Evolutionary conservation across 1,284 basidiomycete species (phyloP).

Genomic region (Malassezia furfur): DNA sequence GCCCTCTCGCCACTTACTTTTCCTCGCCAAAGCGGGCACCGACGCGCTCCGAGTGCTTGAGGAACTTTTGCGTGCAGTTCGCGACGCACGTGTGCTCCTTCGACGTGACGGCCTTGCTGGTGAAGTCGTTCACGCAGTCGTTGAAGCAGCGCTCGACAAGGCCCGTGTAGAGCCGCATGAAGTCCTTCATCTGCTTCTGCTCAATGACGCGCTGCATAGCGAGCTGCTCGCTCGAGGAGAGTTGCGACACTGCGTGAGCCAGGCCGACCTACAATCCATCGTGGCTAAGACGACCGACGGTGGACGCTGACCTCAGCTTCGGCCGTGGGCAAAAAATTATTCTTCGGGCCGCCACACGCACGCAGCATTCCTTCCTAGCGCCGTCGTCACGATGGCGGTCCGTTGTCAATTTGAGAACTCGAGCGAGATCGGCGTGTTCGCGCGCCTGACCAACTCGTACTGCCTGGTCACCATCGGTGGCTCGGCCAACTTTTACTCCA

Average conservation of each 20-base stretch:
- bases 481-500: constrained; percentile 94
- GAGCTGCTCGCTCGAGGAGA: constrained; percentile 40
- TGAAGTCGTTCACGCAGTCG: constrained; percentile 91
- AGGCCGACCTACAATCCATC: constrained; percentile 27
- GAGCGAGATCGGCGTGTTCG: constrained; percentile 76
- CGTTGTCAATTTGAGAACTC: constrained; percentile 75
- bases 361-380: too few species aligned
- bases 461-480: constrained; percentile 68
- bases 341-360: neutral
- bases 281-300: constrained; percentile 5
- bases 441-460: constrained; percentile 74
- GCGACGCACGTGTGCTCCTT: constrained; percentile 66
- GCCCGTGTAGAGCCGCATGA: constrained; percentile 87
- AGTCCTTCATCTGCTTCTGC: constrained; percentile 83
- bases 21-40: constrained; percentile 65
- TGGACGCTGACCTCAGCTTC: constrained; percentile 21
- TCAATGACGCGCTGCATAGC: constrained; percentile 45
- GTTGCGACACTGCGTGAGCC: constrained; percentile 31
- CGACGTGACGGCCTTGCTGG: constrained; percentile 77
- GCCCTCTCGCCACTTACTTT: constrained; percentile 26
- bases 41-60: constrained; percentile 91
- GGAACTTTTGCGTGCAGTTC: constrained; percentile 77
- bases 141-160: constrained; percentile 93
- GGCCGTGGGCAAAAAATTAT: neutral
- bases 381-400: constrained; percentile 21